These are phyloP conservation scores for Solanum ossicruentum DNA, from an alignment of 257 asterid species.

Conservation along the genomic window DNA sequence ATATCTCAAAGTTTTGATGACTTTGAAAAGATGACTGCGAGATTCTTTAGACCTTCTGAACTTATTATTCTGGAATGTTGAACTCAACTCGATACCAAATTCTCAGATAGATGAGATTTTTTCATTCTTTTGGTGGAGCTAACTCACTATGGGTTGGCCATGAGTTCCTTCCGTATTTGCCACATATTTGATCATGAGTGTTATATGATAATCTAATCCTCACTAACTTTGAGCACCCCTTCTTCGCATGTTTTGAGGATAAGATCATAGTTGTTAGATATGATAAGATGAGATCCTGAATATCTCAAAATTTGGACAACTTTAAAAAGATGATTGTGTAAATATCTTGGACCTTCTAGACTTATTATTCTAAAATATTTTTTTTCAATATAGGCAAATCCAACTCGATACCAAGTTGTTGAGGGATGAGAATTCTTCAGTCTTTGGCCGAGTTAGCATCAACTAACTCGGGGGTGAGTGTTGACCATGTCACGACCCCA, in stretches of 20 bases:
- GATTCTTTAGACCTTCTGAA: too few species aligned
- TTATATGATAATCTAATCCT: not conserved
- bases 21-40: too few species aligned
- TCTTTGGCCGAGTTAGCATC: not conserved
- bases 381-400: not conserved
- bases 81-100: not conserved
- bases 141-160: too few species aligned
- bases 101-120: not conserved
- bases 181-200: not conserved
- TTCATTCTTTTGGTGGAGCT: not conserved
- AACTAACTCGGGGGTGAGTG: not conserved
- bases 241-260: not conserved
- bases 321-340: too few species aligned
- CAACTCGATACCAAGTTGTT: not conserved
- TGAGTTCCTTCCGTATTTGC: too few species aligned
- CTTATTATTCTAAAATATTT: too few species aligned
- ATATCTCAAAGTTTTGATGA: too few species aligned
- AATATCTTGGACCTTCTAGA: too few species aligned
- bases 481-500: too few species aligned
- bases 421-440: not conserved
- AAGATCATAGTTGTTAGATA: not conserved
- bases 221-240: not conserved
- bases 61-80: too few species aligned
- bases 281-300: too few species aligned
- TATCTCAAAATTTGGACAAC: too few species aligned